Conservation (phyloP, 345 rosid species). For the Salix viminalis region DNA sequence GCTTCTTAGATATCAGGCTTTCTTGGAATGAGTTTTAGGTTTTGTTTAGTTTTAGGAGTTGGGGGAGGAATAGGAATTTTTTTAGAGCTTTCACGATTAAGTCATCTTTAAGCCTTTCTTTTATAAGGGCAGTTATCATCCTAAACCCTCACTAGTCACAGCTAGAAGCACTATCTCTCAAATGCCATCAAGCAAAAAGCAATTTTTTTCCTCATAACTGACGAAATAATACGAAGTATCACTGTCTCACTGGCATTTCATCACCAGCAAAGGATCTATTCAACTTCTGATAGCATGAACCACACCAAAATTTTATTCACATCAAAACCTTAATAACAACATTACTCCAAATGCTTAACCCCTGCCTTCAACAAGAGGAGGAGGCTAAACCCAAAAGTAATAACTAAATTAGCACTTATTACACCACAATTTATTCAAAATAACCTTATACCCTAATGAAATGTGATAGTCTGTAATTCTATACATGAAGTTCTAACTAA, state of each 20-base stretch:
- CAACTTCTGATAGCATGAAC: background rate
- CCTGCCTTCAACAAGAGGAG: too few species aligned
- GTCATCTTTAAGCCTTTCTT: background rate
- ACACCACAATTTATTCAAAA: background rate
- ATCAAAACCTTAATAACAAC: background rate
- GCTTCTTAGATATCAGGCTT: background rate
- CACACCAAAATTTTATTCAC: background rate
- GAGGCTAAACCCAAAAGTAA: background rate
- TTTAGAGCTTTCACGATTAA: background rate
- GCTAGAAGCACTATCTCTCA: background rate
- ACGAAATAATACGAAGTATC: background rate
- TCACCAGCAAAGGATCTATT: background rate
- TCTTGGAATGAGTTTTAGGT: background rate
- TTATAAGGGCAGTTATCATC: background rate
- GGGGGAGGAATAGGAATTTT: background rate
- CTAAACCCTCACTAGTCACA: background rate
- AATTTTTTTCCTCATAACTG: background rate
- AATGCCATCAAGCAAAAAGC: background rate
- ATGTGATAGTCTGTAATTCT: background rate
- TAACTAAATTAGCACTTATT: background rate
- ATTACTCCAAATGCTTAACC: background rate
- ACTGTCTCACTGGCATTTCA: background rate
- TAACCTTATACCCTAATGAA: background rate
- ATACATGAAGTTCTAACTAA: too few species aligned
- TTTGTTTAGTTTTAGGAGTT: background rate